Base-by-base conservation (phyloP, 768 basidiomycete genomes). In the Psilocybe cubensis region DNA sequence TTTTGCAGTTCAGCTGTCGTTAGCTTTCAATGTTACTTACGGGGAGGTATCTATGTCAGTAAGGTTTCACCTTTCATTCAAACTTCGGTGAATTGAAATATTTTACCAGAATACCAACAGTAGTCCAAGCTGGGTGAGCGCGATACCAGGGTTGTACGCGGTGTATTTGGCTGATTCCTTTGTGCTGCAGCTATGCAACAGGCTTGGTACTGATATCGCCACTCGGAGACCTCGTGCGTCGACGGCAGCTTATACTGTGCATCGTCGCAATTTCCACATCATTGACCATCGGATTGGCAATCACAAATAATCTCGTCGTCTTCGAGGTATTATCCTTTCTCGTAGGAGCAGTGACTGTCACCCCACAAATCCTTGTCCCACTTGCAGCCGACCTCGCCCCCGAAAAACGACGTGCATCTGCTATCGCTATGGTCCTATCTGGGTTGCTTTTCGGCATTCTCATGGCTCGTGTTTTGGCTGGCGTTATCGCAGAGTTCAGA, bases 371-470 rank as follows among this genome's bases (percentile, higher is more conserved):
- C 56, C 84, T 96, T 55, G 84, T 94, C 65, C 81, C 82, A 2
- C 78, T 89, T 33, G 90, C 91, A 0, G 94, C 86, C 1, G 94
- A 96, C 71, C 82, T 96, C 20, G 92, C 92, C 0, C 85, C 89
- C 1, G 84, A 87, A 1, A 79, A 86, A 46, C 80, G 82, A 21
- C 83, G 92, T 24, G 93, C 88, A 0, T 79, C 86, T 6, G 88
- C 92, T 0, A 78, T 96, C 40, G 86, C 90, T 1, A 86, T 94
- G 54, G 87, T 91, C 4, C 74, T 88, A 45, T 81, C 88, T 0
- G 81, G 81, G 2, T 76, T 93, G 17, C 76, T 92, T 21, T 77
- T 93, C 25, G 92, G 92, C 10, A 74, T 93, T 38, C 83, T 92
- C 33, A 74, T 86, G 14, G 91, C 91, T 1, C 83, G 92, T 24